Conservation (phyloP, 2,329 filamentous ascomycete species). For the Periglandula ipomoeae region DNA sequence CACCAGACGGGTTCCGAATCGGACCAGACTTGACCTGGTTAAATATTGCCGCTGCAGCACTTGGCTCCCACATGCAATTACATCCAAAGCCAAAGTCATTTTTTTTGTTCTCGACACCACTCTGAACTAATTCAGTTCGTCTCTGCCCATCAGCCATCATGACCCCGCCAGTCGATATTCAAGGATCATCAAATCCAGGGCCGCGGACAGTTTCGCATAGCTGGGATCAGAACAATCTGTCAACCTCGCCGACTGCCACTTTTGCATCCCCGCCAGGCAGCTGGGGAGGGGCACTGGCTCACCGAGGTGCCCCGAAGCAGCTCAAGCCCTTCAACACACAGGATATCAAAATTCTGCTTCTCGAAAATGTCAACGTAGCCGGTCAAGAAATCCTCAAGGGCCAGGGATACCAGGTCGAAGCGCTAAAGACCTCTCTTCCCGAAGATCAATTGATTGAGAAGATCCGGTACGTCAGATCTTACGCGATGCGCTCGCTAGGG, state of each 20-base stretch:
- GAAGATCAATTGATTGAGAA: constrained; percentile 95
- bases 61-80: neutral
- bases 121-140: neutral
- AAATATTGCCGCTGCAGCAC: neutral
- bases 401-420: constrained; percentile 95
- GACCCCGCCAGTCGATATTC: constrained; percentile 39
- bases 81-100: neutral
- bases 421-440: constrained; percentile 76
- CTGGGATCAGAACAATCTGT: constrained; percentile 47
- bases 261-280: constrained; percentile 67
- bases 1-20: neutral
- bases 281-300: constrained; percentile 37
- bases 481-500: neutral
- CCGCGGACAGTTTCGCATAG: constrained; percentile 43
- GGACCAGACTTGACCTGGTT: neutral
- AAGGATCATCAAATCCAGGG: constrained; percentile 22
- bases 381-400: constrained; percentile 71
- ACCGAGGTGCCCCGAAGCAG: constrained; percentile 50
- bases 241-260: constrained; percentile 63
- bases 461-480: constrained; percentile 60
- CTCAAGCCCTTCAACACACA: constrained; percentile 93
- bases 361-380: constrained; percentile 93
- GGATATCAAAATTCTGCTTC: constrained; percentile 89
- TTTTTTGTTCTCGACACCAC: neutral
- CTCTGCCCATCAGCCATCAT: constrained; percentile 19